Percentiles rank a stretch among this genome's conserved stretches.
Conservation (phyloP, 345 rosid genomes). For the Garcia nutans region DNA sequence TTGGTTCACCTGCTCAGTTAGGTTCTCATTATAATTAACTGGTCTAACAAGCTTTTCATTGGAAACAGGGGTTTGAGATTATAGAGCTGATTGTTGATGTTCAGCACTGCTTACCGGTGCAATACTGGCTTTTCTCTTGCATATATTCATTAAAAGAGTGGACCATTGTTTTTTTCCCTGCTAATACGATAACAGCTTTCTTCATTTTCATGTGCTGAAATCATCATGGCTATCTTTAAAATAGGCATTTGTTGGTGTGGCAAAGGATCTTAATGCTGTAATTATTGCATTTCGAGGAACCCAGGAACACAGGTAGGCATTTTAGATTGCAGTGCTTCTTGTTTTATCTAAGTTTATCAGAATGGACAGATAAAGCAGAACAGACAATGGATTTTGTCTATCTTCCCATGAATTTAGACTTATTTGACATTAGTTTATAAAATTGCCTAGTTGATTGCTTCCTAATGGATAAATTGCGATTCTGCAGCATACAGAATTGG, state of each 20-base stretch:
- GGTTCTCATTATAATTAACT: not conserved
- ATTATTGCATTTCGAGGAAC: conserved; percentile 79
- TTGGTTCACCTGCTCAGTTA: not conserved
- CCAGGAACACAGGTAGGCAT: conserved; percentile 57
- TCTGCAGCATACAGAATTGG: conserved; percentile 90
- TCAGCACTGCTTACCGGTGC: conserved; percentile 83
- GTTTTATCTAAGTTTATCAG: not conserved
- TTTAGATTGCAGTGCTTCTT: not conserved
- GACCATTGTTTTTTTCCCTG: not conserved
- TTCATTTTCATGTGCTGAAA: conserved; percentile 6
- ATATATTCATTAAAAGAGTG: not conserved
- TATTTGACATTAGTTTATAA: not conserved
- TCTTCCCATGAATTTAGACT: not conserved
- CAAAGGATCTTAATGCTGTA: conserved; percentile 53
- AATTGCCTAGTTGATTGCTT: conserved; percentile 1
- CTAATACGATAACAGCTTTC: not conserved
- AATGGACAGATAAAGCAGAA: not conserved
- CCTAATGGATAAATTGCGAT: conserved; percentile 5
- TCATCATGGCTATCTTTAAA: conserved; percentile 7
- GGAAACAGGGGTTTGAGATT: conserved; percentile 75
- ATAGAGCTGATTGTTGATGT: conserved; percentile 78
- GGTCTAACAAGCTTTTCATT: conserved; percentile 15
- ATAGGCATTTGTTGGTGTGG: conserved; percentile 77
- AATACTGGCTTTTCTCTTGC: not conserved
- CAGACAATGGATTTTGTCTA: not conserved